Conservation (phyloP, 352 stramenopile species). For the Phytophthora palmivora region DNA sequence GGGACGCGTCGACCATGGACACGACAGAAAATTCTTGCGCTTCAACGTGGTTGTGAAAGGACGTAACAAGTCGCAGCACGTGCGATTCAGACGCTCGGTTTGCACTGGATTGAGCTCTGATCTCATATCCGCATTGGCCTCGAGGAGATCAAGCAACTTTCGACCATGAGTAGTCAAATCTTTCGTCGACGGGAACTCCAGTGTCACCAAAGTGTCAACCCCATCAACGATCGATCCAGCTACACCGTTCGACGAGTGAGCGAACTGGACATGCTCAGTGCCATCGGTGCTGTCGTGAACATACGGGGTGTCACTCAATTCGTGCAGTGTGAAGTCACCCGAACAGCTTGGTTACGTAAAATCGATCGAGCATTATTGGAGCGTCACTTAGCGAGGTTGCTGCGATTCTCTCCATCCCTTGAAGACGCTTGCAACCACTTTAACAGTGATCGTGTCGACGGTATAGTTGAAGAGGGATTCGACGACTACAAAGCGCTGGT, state of each 20-base stretch:
- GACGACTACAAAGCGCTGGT: constrained; percentile 7
- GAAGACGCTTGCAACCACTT: constrained; percentile 13
- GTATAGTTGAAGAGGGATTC: background rate
- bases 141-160: background rate
- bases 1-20: constrained; percentile 1
- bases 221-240: constrained; percentile 24
- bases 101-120: background rate
- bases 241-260: constrained; percentile 19
- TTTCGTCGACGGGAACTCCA: constrained; percentile 24
- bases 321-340: constrained; percentile 14
- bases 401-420: constrained; percentile 24
- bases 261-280: constrained; percentile 20
- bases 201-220: constrained; percentile 10
- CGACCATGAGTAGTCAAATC: constrained; percentile 5
- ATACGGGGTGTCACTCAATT: constrained; percentile 10
- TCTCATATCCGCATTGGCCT: constrained; percentile 16
- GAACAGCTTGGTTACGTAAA: constrained; percentile 4
- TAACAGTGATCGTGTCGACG: background rate
- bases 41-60: constrained; percentile 28
- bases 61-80: constrained; percentile 20
- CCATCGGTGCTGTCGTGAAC: constrained; percentile 16
- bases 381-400: constrained; percentile 13
- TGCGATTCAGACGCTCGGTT: constrained; percentile 3
- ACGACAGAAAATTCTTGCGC: constrained; percentile 27
- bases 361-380: constrained; percentile 17